These are phyloP conservation scores for Oxytropis ochrocephala DNA, from an alignment of 306 rosid genomes.

Conservation along the genomic window DNA sequence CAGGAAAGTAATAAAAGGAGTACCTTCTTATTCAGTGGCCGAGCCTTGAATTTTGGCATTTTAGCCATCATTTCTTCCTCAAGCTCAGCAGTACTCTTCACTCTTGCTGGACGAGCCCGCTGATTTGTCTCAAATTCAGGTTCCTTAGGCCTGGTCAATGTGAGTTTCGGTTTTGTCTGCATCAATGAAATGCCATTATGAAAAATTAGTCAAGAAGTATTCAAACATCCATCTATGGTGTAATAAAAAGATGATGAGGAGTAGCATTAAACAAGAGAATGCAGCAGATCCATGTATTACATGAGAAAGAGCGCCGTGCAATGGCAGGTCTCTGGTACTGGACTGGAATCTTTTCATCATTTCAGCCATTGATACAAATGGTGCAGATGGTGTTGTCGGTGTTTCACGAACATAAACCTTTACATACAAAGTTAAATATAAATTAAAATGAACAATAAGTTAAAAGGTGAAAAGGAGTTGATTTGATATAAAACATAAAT, in stretches of 20 bases:
- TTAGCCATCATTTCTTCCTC: slow-evolving; percentile 99
- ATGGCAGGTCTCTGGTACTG: slow-evolving; percentile 66
- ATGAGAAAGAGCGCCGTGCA: slow-evolving; percentile 38
- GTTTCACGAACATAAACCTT: slow-evolving; percentile 80
- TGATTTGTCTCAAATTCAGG: slow-evolving; percentile 94
- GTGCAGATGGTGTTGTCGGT: slow-evolving; percentile 44
- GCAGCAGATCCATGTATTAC: slow-evolving; percentile 35
- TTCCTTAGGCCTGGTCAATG: slow-evolving; percentile 91
- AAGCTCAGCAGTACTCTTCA: slow-evolving; percentile 83
- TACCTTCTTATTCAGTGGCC: slow-evolving; percentile 86
- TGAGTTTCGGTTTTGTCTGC: slow-evolving; percentile 70
- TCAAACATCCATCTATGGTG: not conserved
- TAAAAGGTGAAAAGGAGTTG: not conserved
- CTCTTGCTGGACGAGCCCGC: slow-evolving; percentile 64
- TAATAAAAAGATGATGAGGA: not conserved
- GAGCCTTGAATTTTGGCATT: slow-evolving; percentile 93
- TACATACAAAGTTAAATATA: not conserved
- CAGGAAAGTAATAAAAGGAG: not conserved
- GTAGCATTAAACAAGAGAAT: not conserved
- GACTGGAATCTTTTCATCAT: slow-evolving; percentile 84
- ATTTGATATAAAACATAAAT: not conserved
- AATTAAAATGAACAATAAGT: not conserved
- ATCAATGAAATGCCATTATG: slow-evolving; percentile 21
- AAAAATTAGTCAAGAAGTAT: not conserved
- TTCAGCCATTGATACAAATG: slow-evolving; percentile 89